Conservation (phyloP, 305 asterid genomes). For the Nicotiana rustica region DNA sequence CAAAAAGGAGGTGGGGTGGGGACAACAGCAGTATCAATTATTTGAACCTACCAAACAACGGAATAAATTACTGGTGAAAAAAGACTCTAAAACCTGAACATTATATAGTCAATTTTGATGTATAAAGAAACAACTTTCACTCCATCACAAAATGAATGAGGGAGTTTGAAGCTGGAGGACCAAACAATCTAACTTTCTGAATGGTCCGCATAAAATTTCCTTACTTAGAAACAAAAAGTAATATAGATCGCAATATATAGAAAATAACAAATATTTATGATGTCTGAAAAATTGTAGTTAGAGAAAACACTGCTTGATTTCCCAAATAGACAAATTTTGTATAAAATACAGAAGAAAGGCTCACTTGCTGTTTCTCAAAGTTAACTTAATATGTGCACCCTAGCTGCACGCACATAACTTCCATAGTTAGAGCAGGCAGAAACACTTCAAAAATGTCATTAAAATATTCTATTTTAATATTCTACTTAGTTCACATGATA, state of each 20-base stretch:
- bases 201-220: background rate
- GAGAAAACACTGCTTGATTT: background rate
- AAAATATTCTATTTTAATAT: background rate
- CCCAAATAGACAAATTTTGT: background rate
- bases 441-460: background rate
- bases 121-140: background rate
- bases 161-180: background rate
- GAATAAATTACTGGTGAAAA: too few species aligned
- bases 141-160: background rate
- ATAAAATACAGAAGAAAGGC: background rate
- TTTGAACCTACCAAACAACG: too few species aligned
- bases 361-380: background rate
- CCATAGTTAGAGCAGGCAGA: background rate
- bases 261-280: background rate
- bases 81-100: too few species aligned
- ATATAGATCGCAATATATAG: background rate
- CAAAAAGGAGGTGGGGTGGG: too few species aligned
- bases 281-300: background rate
- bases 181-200: background rate
- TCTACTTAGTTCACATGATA: slow-evolving; percentile 2
- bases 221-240: background rate
- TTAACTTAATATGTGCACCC: background rate
- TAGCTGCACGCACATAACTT: background rate
- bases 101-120: slow-evolving; percentile 14
- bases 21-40: too few species aligned